Evolutionary conservation across 495 filamentous ascomycete genomes (phyloP).

Genomic region (Aspergillus cristatus): DNA sequence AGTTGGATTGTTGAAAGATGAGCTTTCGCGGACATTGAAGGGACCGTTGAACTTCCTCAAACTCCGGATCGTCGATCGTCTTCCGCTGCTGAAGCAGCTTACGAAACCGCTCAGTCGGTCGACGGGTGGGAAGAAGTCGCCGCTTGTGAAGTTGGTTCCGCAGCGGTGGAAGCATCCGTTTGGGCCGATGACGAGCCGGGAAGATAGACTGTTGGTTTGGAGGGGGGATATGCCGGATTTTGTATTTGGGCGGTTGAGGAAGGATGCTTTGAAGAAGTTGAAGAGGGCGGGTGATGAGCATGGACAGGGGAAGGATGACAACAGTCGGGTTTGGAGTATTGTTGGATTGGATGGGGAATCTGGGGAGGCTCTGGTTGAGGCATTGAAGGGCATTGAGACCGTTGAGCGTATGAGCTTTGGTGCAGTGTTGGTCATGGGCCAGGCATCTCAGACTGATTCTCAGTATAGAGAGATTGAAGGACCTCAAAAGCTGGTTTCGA

Average conservation of each 20-base stretch:
- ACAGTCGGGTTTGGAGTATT: constrained; percentile 25
- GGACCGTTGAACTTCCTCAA: constrained; percentile 10
- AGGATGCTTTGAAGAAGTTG: constrained; percentile 33
- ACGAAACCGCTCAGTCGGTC: constrained; percentile 3
- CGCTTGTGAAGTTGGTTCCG: constrained; percentile 19
- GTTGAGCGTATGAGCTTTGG: constrained; percentile 22
- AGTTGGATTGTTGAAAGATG: constrained; percentile 30
- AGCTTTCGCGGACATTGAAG: constrained; percentile 3
- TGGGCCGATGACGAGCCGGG: constrained; percentile 15
- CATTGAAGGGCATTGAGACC: constrained; percentile 13
- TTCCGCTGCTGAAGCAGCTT: constrained; percentile 16
- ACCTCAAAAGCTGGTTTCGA: neutral
- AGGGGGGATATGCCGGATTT: constrained; percentile 59
- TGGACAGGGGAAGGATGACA: constrained; percentile 9
- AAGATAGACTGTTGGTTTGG: constrained; percentile 42
- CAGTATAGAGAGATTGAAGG: neutral
- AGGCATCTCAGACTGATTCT: constrained; percentile 4
- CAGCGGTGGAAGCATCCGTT: constrained; percentile 29
- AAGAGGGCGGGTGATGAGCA: constrained; percentile 14
- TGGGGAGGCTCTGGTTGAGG: constrained; percentile 18
- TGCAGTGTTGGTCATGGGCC: constrained; percentile 19
- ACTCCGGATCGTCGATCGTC: constrained; percentile 21
- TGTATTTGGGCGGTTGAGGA: constrained; percentile 44
- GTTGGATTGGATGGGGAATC: constrained; percentile 20
- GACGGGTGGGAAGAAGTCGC: constrained; percentile 9